Evolutionary conservation across 2,329 filamentous ascomycete genomes (phyloP).

Genomic region (Aspergillus hortae): DNA sequence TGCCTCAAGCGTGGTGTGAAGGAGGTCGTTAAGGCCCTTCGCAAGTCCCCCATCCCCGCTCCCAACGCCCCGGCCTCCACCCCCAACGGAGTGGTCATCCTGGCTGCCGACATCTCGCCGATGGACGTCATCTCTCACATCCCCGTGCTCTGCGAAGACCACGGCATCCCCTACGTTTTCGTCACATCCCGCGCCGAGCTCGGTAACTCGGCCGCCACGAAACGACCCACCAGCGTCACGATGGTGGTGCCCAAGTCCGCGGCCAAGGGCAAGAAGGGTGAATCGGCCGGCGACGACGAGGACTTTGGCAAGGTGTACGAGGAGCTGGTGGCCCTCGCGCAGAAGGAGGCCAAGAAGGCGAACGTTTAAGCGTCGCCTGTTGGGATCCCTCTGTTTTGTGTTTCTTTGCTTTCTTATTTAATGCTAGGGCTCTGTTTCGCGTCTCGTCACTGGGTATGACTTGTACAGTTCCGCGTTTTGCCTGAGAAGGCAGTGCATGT

Average conservation of each 20-base stretch:
- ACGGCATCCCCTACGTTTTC: conserved; percentile 95
- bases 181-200: conserved; percentile 89
- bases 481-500: conserved; percentile 36
- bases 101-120: conserved; percentile 95
- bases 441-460: conserved; percentile 25
- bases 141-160: conserved; percentile 95
- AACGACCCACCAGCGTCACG: conserved; percentile 93
- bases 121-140: conserved; percentile 99
- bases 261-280: conserved; percentile 49
- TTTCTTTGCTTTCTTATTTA: conserved; percentile 19
- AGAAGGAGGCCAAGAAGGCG: conserved; percentile 57
- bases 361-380: conserved; percentile 40
- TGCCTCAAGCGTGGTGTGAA: conserved; percentile 97
- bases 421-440: conserved; percentile 23
- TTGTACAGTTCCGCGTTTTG: conserved; percentile 35
- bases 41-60: conserved; percentile 77
- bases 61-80: conserved; percentile 59
- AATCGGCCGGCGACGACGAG: conserved; percentile 41
- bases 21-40: conserved; percentile 96
- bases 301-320: conserved; percentile 53
- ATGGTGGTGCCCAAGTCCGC: conserved; percentile 64
- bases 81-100: conserved; percentile 74
- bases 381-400: conserved; percentile 8
- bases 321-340: conserved; percentile 56
- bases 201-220: conserved; percentile 88